Evolutionary conservation across 2,329 filamentous ascomycete genomes (phyloP), one percentile per base, ranked within the genome.

Genomic region (Penicillium sp.): DNA sequence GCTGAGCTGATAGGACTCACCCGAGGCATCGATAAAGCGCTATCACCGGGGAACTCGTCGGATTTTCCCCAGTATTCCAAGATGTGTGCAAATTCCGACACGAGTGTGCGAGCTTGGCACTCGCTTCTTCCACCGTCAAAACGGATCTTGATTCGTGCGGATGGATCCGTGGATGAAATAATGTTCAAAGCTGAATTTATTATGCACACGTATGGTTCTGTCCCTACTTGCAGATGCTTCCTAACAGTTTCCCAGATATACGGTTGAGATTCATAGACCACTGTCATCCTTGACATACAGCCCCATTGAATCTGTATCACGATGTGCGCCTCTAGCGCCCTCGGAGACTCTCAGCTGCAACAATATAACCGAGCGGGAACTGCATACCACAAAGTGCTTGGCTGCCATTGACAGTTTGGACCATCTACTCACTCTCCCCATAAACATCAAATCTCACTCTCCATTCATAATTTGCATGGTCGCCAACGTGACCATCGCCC

Each of bases 161-260:
- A 22, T 7, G 50, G 52, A 2, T 35, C 57, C 45, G 34, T 61
- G 4, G 60, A 64, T 40, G 59, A 61, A 62, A 82, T 93, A 72
- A 79, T 93, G 60, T 93, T 93, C 63, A 85, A 92, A 60, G 87
- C 85, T 0, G 80, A 87, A 48, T 83, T 90, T 73, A 82, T 92
- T 50, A 72, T 73, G 28, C 64, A 74, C 27, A 54, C 55, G 58
- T 62, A 52, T 47, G 54, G 30, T 26, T 16, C 29, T 22, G 7
- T 2, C 3, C 23, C 16, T 23, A 26, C 10, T 11, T 11, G 12
- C 12, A 7, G 9, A 10, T 31, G 1, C 2, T 16, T 6, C 10
- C 16, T 25, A n/a, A 22, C 30, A 20, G 7, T 20, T n/a, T 2
- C 8, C 8, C 37, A 68, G 64, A 8, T 45, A 60, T 9, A 60